These are phyloP conservation scores for Acanthamoeba triangularis DNA, from an alignment of 208 protist species.

Conservation along the genomic window DNA sequence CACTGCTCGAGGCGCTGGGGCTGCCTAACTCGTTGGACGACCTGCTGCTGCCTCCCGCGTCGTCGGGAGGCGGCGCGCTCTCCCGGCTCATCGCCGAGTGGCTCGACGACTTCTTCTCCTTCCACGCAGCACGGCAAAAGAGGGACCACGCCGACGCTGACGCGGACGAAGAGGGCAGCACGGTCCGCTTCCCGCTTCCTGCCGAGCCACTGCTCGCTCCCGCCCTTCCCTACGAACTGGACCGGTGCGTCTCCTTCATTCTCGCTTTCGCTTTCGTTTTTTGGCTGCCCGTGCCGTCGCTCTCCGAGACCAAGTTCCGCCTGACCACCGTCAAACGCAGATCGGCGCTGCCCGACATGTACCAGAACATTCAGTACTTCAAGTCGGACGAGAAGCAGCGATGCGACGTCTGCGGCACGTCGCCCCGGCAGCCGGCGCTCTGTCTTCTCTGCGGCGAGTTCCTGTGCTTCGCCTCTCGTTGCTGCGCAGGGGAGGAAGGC, in stretches of 20 bases:
- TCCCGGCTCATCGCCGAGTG: background rate
- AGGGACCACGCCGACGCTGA: background rate
- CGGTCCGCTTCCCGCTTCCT: background rate
- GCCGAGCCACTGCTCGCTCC: background rate
- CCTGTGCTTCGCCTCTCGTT: slow-evolving; percentile 19
- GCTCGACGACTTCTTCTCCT: slow-evolving; percentile 24
- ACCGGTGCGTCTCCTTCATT: background rate
- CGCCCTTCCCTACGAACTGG: slow-evolving; percentile 13
- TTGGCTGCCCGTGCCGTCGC: too few species aligned
- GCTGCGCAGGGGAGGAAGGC: slow-evolving; percentile 10
- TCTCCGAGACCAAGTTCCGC: too few species aligned
- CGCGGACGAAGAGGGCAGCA: background rate
- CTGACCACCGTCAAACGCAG: background rate
- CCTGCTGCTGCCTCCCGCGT: background rate
- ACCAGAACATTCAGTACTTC: slow-evolving; percentile 58
- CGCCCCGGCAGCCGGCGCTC: slow-evolving; percentile 24
- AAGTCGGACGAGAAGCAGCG: slow-evolving; percentile 29
- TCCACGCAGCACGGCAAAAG: background rate
- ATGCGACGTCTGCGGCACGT: background rate
- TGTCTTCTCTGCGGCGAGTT: slow-evolving; percentile 54
- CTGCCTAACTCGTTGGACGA: background rate
- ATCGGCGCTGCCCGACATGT: slow-evolving; percentile 27
- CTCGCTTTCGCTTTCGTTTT: background rate
- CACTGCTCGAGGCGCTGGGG: background rate
- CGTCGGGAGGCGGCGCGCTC: background rate